phyloP scores from a whole-genome alignment of 129 eudicot species.

The Deinandra increscens region DNA sequence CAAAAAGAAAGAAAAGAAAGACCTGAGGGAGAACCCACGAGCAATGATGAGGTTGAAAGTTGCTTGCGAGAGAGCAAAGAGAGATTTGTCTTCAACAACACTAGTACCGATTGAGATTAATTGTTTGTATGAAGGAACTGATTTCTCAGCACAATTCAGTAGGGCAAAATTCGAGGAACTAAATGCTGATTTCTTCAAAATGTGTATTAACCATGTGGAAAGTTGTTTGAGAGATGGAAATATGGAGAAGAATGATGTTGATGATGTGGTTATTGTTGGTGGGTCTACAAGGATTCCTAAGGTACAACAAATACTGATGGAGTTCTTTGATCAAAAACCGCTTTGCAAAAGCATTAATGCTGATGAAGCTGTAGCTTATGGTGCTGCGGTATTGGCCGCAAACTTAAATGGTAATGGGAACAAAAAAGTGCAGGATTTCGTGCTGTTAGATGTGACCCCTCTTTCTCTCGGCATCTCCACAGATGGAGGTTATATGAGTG shows the following conservation, averaged over 20 bases:
- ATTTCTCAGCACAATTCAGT: background rate
- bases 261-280: no score
- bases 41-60: no score
- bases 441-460: no score
- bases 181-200: slow-evolving; percentile 10
- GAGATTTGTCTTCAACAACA: slow-evolving; percentile 15
- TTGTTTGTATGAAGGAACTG: slow-evolving; percentile 10
- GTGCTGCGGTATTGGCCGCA: no score
- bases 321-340: slow-evolving; percentile 13
- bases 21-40: no score
- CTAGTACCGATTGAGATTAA: slow-evolving; percentile 8
- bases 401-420: no score
- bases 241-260: slow-evolving; percentile 6
- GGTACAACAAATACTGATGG: slow-evolving; percentile 23
- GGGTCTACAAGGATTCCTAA: slow-evolving; percentile 31
- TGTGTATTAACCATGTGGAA: slow-evolving; percentile 20
- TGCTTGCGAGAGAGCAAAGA: slow-evolving; percentile 29
- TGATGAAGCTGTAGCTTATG: no score
- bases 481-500: no score
- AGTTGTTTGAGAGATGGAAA: slow-evolving; percentile 28
- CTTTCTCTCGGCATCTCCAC: no score
- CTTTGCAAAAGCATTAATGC: slow-evolving; percentile 23
- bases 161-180: slow-evolving; percentile 21
- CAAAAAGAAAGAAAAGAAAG: no score
- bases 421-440: no score